Evolutionary conservation across 2,329 filamentous ascomycete genomes (phyloP), one percentile per base, ranked within the genome.

Genomic region (Trichophyton equinum): DNA sequence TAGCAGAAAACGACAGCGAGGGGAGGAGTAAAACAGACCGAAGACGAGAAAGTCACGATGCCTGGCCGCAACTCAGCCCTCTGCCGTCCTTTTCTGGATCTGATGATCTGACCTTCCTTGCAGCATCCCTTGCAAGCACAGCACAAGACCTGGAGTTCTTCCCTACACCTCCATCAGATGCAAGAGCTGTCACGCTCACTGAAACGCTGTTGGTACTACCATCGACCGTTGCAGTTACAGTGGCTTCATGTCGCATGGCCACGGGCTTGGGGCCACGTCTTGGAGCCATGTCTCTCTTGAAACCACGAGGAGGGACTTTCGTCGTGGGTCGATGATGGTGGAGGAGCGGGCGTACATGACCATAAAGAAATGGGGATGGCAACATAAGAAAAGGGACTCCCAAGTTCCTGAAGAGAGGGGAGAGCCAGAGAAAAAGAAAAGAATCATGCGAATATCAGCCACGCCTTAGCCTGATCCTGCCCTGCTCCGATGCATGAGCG

Each of bases 141-240:
- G 15, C 51, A 55, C 51, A 55, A 55, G 51, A 55, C 51, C 51
- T 25, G 6, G 27, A n/a, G 27, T 25, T 27, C 9, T 27, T 30
- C 25, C 51, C 33, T 38, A 38, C 33, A 38, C 33, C 33, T 38
- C 11, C 33, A 38, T 38, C 20, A 53, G 56, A 15, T 58, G 56
- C 40, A 46, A 33, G 51, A 55, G 51, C 51, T 59, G 57, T 49
- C 42, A 59, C 57, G 40, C 42, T 59, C 57, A 59, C 51, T 22
- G 18, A n/a, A 38, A 60, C 56, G 57, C 60, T 61, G 49, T 57
- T 58, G 51, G 57, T 63, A 59, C 60, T 61, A 63, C 62, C 60
- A 44, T 61, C 51, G 30, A 60, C 62, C 58, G 56, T 58, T 46
- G 56, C 60, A 56, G 62, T 63, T 63, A 61, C 62, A 63, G 59